Evolutionary conservation across 768 basidiomycete genomes (phyloP), one percentile per base, ranked within the genome.

Genomic region (Podaxis carcinomalis): DNA sequence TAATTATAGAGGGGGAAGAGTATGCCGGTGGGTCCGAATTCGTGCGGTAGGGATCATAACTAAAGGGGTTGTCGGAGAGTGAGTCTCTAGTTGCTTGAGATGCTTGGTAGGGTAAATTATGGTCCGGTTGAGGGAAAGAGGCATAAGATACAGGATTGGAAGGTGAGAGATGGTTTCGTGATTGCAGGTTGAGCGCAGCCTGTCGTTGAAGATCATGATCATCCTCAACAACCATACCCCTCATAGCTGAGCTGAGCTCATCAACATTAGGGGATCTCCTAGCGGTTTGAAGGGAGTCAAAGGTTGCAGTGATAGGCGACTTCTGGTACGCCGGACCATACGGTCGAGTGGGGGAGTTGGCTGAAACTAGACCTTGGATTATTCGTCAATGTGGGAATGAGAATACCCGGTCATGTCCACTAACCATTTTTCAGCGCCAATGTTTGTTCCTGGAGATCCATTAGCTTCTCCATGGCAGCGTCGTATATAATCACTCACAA

Each of bases 201-300:
- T 47, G 63, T 40, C 58, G 51, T 57, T 59, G 69, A 67, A 57
- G 60, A 52, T 63, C 67, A 40, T 66, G 63, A 23, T 73, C 70
- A 54, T 74, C 73, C 51, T 74, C 74, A 49, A 71, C 69, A 19
- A 65, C 68, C 71, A 74, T 74, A 3, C 86, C 86, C 62, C 87
- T 82, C 51, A 89, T 72, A 3, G 83, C 78, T 35, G 82, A 70
- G 13, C 84, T 74, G 36, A 88, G 74, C 35, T 87, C 86, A 57
- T 78, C 80, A 51, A 83, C 84, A 16, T 77, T 79, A 49, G 59
- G 59, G 21, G 59, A 60, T n/a, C 59, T 52, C 28, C 51, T 51
- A 1, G 50, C 32, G 3, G 59, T 47, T 25, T 53, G 51, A 36
- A 60, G 59, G 37, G 66, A 32, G 39, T 69, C 68, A 57, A 55